Base-by-base conservation (phyloP, 768 basidiomycete species). In the Clitopilus hobsonii region DNA sequence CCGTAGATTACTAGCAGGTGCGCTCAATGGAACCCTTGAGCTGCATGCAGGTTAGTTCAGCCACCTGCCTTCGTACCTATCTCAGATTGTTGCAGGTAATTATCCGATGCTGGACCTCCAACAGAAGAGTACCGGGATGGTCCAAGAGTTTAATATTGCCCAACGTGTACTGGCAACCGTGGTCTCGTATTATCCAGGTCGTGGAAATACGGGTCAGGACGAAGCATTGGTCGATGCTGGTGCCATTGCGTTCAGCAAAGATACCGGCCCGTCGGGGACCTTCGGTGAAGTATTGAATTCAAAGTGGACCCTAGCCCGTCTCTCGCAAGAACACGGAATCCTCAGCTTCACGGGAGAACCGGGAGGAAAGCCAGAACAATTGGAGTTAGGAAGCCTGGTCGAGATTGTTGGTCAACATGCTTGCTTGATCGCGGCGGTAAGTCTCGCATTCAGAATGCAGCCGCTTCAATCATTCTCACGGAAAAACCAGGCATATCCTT, bases 71-170 rank as follows among this genome's bases (percentile, higher is more conserved):
- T n/a, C 13, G 11, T 29, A 16, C 26, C 5, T 53, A 49, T 51
- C 16, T 38, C 53, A 38, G 49, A n/a, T 22, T 30, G 18, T 26
- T 10, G 20, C 51, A 85, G 87, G 88, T 26, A 91, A 91, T 66
- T 94, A 94, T 62, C 84, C 89, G 1, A 79, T 91, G 74, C 75
- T 88, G 52, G 92, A 95, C 69, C 75, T 93, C 28, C 92, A 94
- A 69, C 91, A 94, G 65, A 74, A 86, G 58, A 79, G 89, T 58
- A 95, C 92, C 0, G 76, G 76, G 7, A 71, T 94, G 56, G 77
- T 93, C 27, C 71, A 80, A 18, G 67, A 69, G 22, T 67, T 71
- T 0, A 71, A 75, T 25, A 82, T 94, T 57, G 78, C 91, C 13
- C 84, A 89, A 57, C 75, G 75, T 16, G 87, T 93, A 1, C 73